Base-by-base conservation (phyloP, 2,329 filamentous ascomycete genomes). In the Sporothrix euskadiensis region DNA sequence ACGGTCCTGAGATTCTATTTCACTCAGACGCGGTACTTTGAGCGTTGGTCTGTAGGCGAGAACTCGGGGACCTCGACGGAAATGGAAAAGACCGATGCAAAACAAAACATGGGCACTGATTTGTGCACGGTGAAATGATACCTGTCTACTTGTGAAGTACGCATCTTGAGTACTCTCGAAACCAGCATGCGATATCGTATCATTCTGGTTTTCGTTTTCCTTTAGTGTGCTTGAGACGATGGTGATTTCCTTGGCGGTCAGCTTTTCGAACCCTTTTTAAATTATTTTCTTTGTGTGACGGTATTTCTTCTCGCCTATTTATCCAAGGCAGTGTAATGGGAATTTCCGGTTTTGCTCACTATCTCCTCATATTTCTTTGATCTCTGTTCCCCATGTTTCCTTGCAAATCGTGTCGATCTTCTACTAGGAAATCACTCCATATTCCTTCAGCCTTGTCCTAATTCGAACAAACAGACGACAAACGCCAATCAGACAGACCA, bases 361-460 rank as follows among this genome's bases (percentile, higher is more conserved):
- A 8, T 26, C 59, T 32, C 59, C 35, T 26, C 35, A 14, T 35
- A 5, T 22, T 44, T 63, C 32, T 41, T 63, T 41, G 16, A 39
- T 41, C 59, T 22, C 32, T 39, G n/a, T 63, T 41, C 35, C 35
- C 22, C 3, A 14, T 30, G 35, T 39, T 44, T 47, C 39, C 39
- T 26, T 41, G 35, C n/a, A 22, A 32, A 7, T 63, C 12, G 35
- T 39, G 61, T 44, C 61, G 61, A 65, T 65, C 61, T 65, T 65
- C n/a, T 30, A 47, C 39, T 16, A 3, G 61, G 61, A 65, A 39
- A 47, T 16, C 57, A 61, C 44, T 49, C 32, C 57, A 61, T 19
- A n/a, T n/a, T 44, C n/a, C 61, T 65, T 47, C 39, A 65, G 61
- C 61, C 61, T 47, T 65, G 39, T 47, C 61, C 61, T 30, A 5